These are phyloP conservation scores for Omphalea diandra DNA, from an alignment of 441 rosid genomes.

Conservation along the genomic window DNA sequence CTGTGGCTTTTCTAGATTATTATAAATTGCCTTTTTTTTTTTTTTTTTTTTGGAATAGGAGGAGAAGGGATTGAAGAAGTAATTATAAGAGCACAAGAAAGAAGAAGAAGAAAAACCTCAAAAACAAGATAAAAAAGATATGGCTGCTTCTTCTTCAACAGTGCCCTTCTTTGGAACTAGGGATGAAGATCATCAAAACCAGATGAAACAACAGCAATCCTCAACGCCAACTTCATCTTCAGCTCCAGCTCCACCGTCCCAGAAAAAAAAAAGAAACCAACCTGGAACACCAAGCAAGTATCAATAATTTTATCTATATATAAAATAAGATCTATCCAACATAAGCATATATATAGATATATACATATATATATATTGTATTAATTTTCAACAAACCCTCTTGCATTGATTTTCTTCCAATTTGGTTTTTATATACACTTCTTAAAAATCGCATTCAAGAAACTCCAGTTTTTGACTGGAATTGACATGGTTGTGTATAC, in stretches of 20 bases:
- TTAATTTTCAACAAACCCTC: background rate
- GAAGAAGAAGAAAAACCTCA: slow-evolving; percentile 9
- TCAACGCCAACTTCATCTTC: slow-evolving; percentile 51
- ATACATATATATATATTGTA: background rate
- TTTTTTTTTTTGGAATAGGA: slow-evolving; percentile 27
- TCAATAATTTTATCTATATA: slow-evolving; percentile 26
- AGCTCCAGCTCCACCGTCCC: slow-evolving; percentile 48
- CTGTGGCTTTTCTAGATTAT: slow-evolving; percentile 20
- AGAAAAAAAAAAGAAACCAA: slow-evolving; percentile 80
- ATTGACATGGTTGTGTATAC: slow-evolving; percentile 19
- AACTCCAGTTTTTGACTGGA: slow-evolving; percentile 7
- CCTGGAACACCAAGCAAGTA: slow-evolving; percentile 91
- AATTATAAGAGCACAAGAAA: background rate
- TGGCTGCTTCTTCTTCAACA: slow-evolving; percentile 79
- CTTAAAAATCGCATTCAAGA: background rate
- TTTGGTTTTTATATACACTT: background rate
- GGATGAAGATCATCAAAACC: slow-evolving; percentile 63
- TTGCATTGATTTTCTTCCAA: slow-evolving; percentile 20
- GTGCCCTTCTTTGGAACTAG: slow-evolving; percentile 66
- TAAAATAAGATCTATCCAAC: slow-evolving; percentile 20
- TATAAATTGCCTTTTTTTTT: too few species aligned
- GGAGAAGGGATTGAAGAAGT: slow-evolving; percentile 16
- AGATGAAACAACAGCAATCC: slow-evolving; percentile 53
- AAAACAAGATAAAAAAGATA: slow-evolving; percentile 18
- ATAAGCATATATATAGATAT: background rate